Evolutionary conservation across 2,329 filamentous ascomycete species (phyloP), one percentile per base, ranked within the genome.

Genomic region (Stemphylium beticola): DNA sequence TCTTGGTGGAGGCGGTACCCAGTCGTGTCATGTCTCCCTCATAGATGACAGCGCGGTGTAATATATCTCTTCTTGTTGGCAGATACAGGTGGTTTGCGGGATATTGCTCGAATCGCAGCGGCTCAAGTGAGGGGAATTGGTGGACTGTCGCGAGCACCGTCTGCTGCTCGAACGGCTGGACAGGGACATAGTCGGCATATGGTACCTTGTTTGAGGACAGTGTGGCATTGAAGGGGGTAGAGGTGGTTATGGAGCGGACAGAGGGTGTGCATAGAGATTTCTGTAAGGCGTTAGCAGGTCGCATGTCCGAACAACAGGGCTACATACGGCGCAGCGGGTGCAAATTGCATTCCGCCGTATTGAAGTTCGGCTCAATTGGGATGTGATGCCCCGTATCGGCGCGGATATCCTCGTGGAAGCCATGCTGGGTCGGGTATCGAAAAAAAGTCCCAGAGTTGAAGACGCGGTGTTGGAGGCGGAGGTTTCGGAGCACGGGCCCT

Each of bases 1-100:
- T 75, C 60, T 75, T 75, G 32, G 73, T 74, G 11, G 64, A 69
- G 24, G 93, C 95, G 2, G 92, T 96, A 61, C 95, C 95, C 18
- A 65, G 33, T 26, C 95, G 88, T 51, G 91, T 90, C 71, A 82
- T 85, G 79, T 98, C 93, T 64, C 91, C 95, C 79, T 99, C 95
- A 82, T 89, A 98, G 66, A 96, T 80, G 54, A 99, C 86, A 54
- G 95, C 95, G 61, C 91, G 87, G 79, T 99, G 93, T 49, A 99
- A 87, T 62, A 99, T 87, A 76, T 99, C 95, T 74, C 89, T 88
- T 55, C 95, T 90, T 41, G 96, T 83, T 2, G 95, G 95, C 31
- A 98, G 85, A 72, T 90, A 81, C 39, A 99, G 89, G 76, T 97
- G 92, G 69, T 90, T 89, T 57, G 87, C 81, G 36, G 90, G 87